Evolutionary conservation across 2,329 filamentous ascomycete genomes (phyloP), one percentile per base, ranked within the genome.

Genomic region (Dryadomyces sulphureus): DNA sequence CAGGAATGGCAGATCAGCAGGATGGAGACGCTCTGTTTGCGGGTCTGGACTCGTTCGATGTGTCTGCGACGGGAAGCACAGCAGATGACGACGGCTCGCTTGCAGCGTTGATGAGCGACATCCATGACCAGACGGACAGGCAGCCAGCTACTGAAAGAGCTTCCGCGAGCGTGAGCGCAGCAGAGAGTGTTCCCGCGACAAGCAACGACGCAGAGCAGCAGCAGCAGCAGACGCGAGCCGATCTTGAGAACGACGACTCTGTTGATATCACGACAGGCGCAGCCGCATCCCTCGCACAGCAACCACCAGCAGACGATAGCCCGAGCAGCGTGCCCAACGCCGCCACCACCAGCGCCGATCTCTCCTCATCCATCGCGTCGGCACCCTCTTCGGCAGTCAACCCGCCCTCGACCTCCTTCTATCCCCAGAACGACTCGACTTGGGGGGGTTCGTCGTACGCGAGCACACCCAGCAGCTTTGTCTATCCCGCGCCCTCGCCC

Each of bases 381-480:
- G 22, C 45, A 3, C 21, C 48, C 20, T 11, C 45, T 11, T 30
- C 47, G 24, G 27, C 38, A 12, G 7, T 32, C 30, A 19, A 38
- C 25, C 30, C 34, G 19, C 24, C 45, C 2, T 21, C 32, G 7
- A 16, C 32, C 25, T 14, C 30, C 43, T 53, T 48, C 32, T 49
- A 48, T 27, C 35, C 27, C n/a, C 42, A 50, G 47, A n/a, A n/a
- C n/a, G 58, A 60, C 52, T 57, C 67, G 50, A 62, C 58, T 58
- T 75, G 71, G 71, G 56, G 61, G 50, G 69, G 62, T 52, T 44
- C 22, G 16, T 36, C 42, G 5, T 19, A 20, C 7, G 35, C 42
- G n/a, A 30, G 41, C 27, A 65, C 65, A 12, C 65, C 69, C 65
- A 68, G 54, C 60, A 48, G 30, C 63, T 45, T 69, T 65, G 48